Percentiles rank a stretch among this genome's conserved stretches.
phyloP scores from a whole-genome alignment of 176 grass and related monocot species.

The Lolium rigidum region DNA sequence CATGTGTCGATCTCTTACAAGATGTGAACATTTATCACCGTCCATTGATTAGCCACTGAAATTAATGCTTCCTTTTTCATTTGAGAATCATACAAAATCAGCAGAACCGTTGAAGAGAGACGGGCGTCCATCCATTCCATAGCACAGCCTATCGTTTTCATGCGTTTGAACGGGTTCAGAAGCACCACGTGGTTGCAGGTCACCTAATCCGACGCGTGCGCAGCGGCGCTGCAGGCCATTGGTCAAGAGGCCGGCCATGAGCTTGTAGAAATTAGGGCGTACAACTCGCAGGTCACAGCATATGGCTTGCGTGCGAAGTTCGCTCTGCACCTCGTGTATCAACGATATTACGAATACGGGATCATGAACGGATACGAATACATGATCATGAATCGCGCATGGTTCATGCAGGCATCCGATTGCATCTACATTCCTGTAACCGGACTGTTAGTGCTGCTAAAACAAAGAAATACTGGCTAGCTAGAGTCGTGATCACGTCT shows the following conservation, averaged over 20 bases:
- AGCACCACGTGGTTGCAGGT: background rate
- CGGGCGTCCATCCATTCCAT: background rate
- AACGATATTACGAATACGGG: background rate
- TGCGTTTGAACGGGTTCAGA: background rate
- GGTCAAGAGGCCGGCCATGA: background rate
- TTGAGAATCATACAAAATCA: background rate
- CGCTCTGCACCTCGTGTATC: background rate
- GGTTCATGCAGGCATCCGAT: constrained; percentile 11
- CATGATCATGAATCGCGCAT: background rate
- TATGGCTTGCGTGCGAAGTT: background rate
- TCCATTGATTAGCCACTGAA: background rate
- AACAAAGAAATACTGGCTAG: background rate
- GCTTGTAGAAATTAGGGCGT: background rate
- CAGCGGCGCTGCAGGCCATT: background rate
- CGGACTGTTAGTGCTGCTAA: background rate
- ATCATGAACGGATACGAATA: background rate
- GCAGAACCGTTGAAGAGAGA: background rate
- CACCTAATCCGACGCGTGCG: background rate
- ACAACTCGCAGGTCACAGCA: background rate
- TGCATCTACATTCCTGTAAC: constrained; percentile 25
- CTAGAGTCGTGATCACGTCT: background rate
- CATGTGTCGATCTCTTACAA: background rate
- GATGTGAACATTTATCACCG: background rate
- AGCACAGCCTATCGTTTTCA: background rate
- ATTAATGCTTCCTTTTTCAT: background rate